These are phyloP conservation scores for Colletotrichum sp. DNA, from an alignment of 2,329 filamentous ascomycete genomes.

Conservation along the genomic window DNA sequence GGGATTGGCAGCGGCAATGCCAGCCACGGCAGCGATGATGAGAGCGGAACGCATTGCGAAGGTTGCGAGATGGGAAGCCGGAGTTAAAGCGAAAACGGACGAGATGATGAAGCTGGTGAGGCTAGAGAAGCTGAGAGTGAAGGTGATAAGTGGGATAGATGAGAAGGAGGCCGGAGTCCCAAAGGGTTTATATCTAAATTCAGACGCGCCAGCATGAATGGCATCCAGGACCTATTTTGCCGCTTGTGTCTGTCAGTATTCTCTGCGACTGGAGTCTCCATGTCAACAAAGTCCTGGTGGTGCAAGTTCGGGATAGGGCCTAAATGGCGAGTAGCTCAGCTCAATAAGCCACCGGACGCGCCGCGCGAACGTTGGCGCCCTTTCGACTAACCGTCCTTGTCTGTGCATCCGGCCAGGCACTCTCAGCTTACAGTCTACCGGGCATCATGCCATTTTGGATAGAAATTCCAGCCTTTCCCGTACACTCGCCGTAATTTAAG, in stretches of 20 bases:
- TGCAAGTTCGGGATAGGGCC: neutral
- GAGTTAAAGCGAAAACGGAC: no score
- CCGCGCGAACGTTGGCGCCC: neutral
- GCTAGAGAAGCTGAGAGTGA: neutral
- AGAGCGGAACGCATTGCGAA: conserved; percentile 1
- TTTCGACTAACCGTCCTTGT: neutral
- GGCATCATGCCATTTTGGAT: neutral
- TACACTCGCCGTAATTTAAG: neutral
- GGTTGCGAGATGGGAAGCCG: neutral
- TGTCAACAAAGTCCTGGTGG: neutral
- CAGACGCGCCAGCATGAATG: neutral
- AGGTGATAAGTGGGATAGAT: neutral
- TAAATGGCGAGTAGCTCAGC: neutral
- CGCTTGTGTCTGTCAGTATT: neutral
- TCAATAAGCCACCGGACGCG: neutral
- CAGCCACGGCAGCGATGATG: neutral
- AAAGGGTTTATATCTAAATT: neutral
- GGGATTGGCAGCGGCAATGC: neutral
- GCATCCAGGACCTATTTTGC: neutral
- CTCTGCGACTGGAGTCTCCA: neutral
- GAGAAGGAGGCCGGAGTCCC: neutral
- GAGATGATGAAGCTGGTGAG: neutral
- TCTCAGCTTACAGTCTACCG: neutral
- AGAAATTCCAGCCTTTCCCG: neutral
- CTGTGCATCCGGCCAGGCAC: neutral